Evolutionary conservation across 108 stramenopile species (phyloP).

Genomic region (Nitzschia palea): DNA sequence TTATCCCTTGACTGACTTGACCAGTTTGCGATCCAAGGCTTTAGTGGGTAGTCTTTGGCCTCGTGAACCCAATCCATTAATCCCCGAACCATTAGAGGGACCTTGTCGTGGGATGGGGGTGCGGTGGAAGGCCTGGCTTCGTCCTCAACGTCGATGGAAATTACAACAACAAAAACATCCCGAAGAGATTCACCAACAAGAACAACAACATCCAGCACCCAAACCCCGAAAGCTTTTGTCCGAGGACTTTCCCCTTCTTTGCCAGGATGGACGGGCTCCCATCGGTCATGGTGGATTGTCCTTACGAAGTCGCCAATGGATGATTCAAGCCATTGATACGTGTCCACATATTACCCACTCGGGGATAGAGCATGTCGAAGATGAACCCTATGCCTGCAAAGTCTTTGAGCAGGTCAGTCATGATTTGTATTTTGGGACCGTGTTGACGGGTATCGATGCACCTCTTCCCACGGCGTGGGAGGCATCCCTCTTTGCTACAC

Average conservation of each 20-base stretch:
- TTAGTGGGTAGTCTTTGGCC: constrained; percentile 8
- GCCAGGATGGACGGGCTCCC: constrained; percentile 8
- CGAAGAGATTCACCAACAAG: background rate
- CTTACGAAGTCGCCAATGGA: constrained; percentile 17
- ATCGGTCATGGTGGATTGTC: constrained; percentile 5
- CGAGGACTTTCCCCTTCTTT: background rate
- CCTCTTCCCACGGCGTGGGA: constrained; percentile 14
- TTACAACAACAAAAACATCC: background rate
- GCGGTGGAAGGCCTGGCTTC: background rate
- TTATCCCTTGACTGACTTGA: background rate
- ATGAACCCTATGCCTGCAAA: background rate
- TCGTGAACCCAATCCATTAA: background rate
- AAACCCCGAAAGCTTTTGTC: background rate
- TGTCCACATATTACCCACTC: constrained; percentile 14
- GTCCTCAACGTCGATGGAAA: constrained; percentile 1
- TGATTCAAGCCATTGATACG: constrained; percentile 17
- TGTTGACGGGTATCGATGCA: constrained; percentile 7
- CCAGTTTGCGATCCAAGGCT: background rate
- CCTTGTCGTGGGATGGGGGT: background rate
- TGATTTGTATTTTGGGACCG: constrained; percentile 21
- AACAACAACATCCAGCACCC: background rate
- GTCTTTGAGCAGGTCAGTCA: constrained; percentile 5
- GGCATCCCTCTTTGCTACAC: constrained; percentile 11
- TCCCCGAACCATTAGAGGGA: constrained; percentile 4
- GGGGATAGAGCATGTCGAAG: constrained; percentile 4